Evolutionary conservation across 768 basidiomycete genomes (phyloP), one percentile per base, ranked within the genome.

Genomic region (Steccherinum ochraceum): DNA sequence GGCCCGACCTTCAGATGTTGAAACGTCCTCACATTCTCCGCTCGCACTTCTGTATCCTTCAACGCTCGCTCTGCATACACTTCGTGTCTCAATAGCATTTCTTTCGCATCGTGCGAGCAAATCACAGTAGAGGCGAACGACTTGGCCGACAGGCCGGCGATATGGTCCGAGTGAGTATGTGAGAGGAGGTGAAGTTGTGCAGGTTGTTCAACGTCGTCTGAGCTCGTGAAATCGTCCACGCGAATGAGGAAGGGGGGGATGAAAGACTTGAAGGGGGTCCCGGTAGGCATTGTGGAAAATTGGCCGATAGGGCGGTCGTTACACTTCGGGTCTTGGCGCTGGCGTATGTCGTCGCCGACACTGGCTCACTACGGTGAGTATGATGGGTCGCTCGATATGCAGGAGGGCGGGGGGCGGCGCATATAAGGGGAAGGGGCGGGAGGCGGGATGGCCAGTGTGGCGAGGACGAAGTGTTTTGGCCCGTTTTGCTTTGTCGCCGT

Each of bases 101-200:
- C 75, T 67, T 93, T 94, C 16, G 93, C 84, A 64, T 93, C 88
- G 4, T 72, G 66, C 0, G 93, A 91, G 67, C 92, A 94, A 50
- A 89, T 67, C 7, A 96, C 80, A 2, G 70, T 72, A 40, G 81
- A 79, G 2, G 78, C 81, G 61, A 94, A 93, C 0, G 82, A 84
- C 52, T 82, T 80, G 20, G 87, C 78, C 18, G 82, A 75, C 23
- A 96, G 75, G 3, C 94, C 93, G 40, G 67, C 69, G 48, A 92
- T 75, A 61, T 96, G 93, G 67, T 95, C 93, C 0, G 92, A 77
- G 67, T 95, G 94, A 0, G 92, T 89, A 62, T 96, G 93, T 0
- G 86, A 83, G 49, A 96, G 77, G n/a, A 96, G 78, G 63, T 90
- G 80, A 11, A 93, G 66, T 7, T 70, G 63, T 3, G 76, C 72